Evolutionary conservation across 1,139 yeast species (phyloP), one percentile per base, ranked within the genome.

Genomic region (Debaryomyces subglobosus): DNA sequence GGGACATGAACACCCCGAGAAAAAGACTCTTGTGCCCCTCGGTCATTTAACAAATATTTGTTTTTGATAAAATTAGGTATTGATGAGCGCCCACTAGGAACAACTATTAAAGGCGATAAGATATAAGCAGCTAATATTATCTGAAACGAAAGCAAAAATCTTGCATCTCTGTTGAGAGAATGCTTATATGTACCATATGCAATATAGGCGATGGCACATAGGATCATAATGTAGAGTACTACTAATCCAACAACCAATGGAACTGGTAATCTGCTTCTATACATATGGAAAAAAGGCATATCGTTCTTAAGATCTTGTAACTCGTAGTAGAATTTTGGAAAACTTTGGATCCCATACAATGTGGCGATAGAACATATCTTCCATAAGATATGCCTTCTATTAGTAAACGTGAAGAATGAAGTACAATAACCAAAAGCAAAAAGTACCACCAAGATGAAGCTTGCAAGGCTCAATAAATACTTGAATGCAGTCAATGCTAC

Each of bases 341-440:
- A 10, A 10, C 39, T 43, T 34, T 43, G 45, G 15, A 24, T 8
- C 9, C n/a, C 34, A 21, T 43, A 35, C 21, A 43, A 16, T 12
- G 20, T 4, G 3, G 38, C 18, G 2, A 43, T 4, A 4, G 20
- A 13, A 20, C 24, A 18, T 9, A 30, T 20, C 16, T 43, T 43
- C 15, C 36, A 25, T n/a, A 34, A 8, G 5, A 34, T 13, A 3
- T 10, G 18, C 8, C 34, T 9, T 21, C 30, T 33, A 24, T 34
- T 36, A 10, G 33, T 34, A 7, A 43, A 43, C 12, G 39, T 34
- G 27, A 21, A 43, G 23, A 43, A 43, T 24, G 30, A 18, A 10
- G 45, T 43, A 29, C 39, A 43, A 16, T 43, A 43, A 6, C 45
- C 45, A 23, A 34, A 25, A 25, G 32, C 45, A 25, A 43, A 43